A percentile compares a stretch with the other conserved stretches of the same genome.
These are phyloP conservation scores for Brassica incana DNA, from an alignment of 345 rosid species.

Conservation along the genomic window DNA sequence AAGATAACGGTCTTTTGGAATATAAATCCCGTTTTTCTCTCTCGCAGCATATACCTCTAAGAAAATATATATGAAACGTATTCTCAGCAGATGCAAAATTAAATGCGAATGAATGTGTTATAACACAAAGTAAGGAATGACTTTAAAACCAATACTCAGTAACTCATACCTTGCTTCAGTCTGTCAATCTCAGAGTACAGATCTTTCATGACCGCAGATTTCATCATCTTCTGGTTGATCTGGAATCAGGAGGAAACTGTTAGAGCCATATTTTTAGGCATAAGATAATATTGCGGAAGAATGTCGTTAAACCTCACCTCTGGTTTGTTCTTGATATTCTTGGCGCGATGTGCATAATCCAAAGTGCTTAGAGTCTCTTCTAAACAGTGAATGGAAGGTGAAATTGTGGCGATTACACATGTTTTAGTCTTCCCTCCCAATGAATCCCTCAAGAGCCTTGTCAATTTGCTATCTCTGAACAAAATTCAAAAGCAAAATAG, in stretches of 20 bases:
- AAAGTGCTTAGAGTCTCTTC: constrained; percentile 98
- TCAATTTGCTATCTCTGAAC: constrained; percentile 91
- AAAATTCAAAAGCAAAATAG: constrained; percentile 27
- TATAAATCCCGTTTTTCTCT: constrained; percentile 44
- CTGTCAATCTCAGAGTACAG: constrained; percentile 96
- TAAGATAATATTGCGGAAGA: constrained; percentile 8
- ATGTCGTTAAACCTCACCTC: constrained; percentile 55
- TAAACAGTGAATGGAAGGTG: constrained; percentile 88
- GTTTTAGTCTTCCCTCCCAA: constrained; percentile 99
- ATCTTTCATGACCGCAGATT: constrained; percentile 95
- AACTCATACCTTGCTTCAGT: constrained; percentile 79
- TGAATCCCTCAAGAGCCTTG: constrained; percentile 95
- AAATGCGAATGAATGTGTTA: not conserved
- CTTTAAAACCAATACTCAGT: not conserved
- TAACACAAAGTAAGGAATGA: constrained; percentile 3
- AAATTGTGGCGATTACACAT: constrained; percentile 95
- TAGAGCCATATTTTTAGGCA: constrained; percentile 12
- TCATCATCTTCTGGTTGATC: constrained; percentile 99
- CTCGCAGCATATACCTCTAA: constrained; percentile 45
- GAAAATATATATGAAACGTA: not conserved
- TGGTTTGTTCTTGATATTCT: constrained; percentile 97
- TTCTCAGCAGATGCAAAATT: not conserved
- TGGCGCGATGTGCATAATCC: constrained; percentile 98
- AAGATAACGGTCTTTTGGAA: constrained; percentile 43
- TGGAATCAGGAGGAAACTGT: constrained; percentile 37